phyloP scores from a whole-genome alignment of 2,329 filamentous ascomycete species.

The Aspergillus costaricaensis region DNA sequence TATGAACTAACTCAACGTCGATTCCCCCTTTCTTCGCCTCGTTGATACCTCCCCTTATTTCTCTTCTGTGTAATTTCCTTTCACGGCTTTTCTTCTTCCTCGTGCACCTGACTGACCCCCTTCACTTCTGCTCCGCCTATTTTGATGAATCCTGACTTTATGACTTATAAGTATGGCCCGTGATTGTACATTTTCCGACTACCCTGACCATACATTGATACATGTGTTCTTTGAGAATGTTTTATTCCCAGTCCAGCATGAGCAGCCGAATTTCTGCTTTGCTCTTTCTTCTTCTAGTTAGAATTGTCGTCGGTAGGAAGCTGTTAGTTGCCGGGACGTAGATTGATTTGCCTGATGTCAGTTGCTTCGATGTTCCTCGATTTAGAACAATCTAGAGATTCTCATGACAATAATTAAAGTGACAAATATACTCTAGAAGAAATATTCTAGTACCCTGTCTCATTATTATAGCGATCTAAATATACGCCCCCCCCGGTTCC shows the following conservation, averaged over 20 bases:
- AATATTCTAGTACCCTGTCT: no score
- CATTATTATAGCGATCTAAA: no score
- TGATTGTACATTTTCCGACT: slow-evolving; percentile 10
- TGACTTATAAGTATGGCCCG: slow-evolving; percentile 8
- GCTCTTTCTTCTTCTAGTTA: not conserved
- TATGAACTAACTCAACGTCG: slow-evolving; percentile 31
- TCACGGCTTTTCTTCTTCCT: not conserved
- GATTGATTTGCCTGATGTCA: not conserved
- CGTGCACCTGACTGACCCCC: slow-evolving; percentile 11
- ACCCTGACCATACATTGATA: slow-evolving; percentile 1
- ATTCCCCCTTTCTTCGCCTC: slow-evolving; percentile 21
- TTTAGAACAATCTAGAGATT: not conserved
- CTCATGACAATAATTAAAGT: no score
- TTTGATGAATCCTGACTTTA: slow-evolving; percentile 13
- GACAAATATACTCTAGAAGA: no score
- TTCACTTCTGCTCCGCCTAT: not conserved
- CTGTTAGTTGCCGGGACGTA: not conserved
- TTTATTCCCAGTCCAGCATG: not conserved
- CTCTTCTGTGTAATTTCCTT: slow-evolving; percentile 10
- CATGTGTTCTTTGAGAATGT: not conserved
- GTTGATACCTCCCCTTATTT: slow-evolving; percentile 26
- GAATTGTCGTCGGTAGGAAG: not conserved
- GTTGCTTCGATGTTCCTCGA: no score
- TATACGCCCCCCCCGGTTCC: not conserved
- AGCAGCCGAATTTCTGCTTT: not conserved